These are phyloP conservation scores for Puccinia hordei DNA, from an alignment of 1,284 basidiomycete genomes.

Conservation along the genomic window DNA sequence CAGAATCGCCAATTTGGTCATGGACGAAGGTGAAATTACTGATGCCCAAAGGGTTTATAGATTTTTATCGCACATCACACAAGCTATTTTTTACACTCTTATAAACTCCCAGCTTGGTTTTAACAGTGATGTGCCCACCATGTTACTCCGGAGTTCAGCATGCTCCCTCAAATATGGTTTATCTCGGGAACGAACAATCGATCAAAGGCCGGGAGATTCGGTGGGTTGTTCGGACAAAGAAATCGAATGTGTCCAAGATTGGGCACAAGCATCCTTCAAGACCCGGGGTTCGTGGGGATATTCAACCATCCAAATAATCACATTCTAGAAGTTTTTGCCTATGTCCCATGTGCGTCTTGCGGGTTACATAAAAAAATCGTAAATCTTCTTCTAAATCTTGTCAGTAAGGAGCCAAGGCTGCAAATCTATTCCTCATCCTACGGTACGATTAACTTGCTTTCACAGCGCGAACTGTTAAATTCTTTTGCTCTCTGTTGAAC, in stretches of 20 bases:
- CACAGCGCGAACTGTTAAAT: slow-evolving; percentile 5
- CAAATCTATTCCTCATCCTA: slow-evolving; percentile 10
- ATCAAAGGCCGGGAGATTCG: background rate
- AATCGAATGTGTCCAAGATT: background rate
- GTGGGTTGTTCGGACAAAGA: no score
- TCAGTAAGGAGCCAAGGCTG: slow-evolving; percentile 27
- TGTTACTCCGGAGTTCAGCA: background rate
- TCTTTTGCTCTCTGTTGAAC: background rate
- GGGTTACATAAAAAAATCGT: background rate
- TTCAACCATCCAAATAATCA: background rate
- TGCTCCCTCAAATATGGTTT: background rate
- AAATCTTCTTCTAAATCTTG: background rate
- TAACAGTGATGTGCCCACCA: background rate
- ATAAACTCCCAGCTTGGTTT: background rate
- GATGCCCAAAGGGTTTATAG: background rate
- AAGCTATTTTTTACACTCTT: background rate
- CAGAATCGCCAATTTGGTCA: background rate
- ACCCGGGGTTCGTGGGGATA: slow-evolving; percentile 6
- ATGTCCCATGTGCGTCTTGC: background rate
- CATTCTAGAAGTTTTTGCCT: background rate
- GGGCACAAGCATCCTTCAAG: background rate
- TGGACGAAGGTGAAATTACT: background rate
- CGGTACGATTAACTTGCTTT: background rate
- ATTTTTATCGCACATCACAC: background rate
- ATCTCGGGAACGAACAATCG: background rate